Percentiles rank a stretch among this genome's conserved stretches.
phyloP scores from a whole-genome alignment of 192 early-diverging fungal species.

The Cetraspora pellucida region DNA sequence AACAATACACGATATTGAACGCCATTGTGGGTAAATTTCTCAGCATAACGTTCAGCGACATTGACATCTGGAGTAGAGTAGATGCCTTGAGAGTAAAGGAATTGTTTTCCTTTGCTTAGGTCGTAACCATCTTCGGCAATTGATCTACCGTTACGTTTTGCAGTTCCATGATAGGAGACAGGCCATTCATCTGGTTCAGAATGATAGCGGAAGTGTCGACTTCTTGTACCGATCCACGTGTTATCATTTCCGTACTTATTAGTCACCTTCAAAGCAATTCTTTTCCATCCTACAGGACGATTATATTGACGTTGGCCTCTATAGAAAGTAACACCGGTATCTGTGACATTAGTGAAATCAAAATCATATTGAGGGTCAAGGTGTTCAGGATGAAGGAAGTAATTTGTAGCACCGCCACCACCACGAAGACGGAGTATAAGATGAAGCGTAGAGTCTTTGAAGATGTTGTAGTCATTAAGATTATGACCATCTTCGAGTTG shows the following conservation, averaged over 20 bases:
- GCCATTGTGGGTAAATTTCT: background rate
- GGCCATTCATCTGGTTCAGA: conserved; percentile 31
- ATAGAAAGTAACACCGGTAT: background rate
- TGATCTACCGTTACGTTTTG: background rate
- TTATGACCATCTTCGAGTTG: conserved; percentile 78
- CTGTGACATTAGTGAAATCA: conserved; percentile 6
- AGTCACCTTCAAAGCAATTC: conserved; percentile 14
- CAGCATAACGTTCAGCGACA: conserved; percentile 12
- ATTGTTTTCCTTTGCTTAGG: background rate
- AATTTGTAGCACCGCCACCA: conserved; percentile 63
- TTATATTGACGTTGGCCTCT: conserved; percentile 6
- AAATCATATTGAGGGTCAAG: conserved; percentile 20
- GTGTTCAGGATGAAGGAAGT: conserved; percentile 13
- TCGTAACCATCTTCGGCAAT: conserved; percentile 21
- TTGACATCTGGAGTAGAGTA: conserved; percentile 29
- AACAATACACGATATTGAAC: conserved; percentile 2
- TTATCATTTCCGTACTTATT: conserved; percentile 19
- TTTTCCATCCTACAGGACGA: conserved; percentile 19
- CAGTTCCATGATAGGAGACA: conserved; percentile 34
- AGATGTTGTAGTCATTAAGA: conserved; percentile 75
- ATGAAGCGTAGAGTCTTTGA: conserved; percentile 72
- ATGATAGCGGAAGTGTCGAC: background rate
- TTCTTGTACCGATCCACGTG: background rate
- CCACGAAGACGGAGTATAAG: conserved; percentile 70
- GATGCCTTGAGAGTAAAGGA: conserved; percentile 26